Conservation (phyloP, 116 monocot species). For the Trichopus zeylanicus region DNA sequence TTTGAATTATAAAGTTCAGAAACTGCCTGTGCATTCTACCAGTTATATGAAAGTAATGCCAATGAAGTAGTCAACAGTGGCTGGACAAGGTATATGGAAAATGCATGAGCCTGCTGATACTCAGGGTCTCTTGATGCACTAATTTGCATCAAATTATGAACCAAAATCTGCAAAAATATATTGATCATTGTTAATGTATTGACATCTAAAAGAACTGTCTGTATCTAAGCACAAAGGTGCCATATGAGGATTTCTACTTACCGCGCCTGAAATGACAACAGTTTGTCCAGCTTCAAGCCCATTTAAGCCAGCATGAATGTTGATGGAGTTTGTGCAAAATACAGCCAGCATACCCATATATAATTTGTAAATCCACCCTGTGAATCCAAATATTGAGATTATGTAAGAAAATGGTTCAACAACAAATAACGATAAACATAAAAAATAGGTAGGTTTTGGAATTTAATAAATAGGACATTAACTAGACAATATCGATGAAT, state of each 20-base stretch:
- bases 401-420: neutral
- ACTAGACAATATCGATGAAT: no score
- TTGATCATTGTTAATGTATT: neutral
- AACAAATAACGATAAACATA: neutral
- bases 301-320: constrained; percentile 93
- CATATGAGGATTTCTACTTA: constrained; percentile 27
- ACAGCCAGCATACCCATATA: constrained; percentile 91
- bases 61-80: constrained; percentile 80
- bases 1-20: neutral
- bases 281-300: constrained; percentile 95
- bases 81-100: constrained; percentile 84
- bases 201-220: neutral
- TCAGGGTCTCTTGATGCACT: constrained; percentile 68
- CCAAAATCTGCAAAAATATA: constrained; percentile 59
- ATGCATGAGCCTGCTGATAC: constrained; percentile 87
- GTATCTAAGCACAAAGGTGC: no score
- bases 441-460: neutral
- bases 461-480: neutral
- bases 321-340: constrained; percentile 91
- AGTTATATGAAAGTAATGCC: constrained; percentile 88
- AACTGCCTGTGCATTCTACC: constrained; percentile 28
- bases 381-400: constrained; percentile 1
- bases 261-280: constrained; percentile 82
- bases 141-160: constrained; percentile 97
- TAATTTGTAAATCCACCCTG: constrained; percentile 87